A percentile compares a stretch with the other conserved stretches of the same genome.
phyloP scores from a whole-genome alignment of 2,329 filamentous ascomycete genomes.

The Trichoderma cornu-damae region DNA sequence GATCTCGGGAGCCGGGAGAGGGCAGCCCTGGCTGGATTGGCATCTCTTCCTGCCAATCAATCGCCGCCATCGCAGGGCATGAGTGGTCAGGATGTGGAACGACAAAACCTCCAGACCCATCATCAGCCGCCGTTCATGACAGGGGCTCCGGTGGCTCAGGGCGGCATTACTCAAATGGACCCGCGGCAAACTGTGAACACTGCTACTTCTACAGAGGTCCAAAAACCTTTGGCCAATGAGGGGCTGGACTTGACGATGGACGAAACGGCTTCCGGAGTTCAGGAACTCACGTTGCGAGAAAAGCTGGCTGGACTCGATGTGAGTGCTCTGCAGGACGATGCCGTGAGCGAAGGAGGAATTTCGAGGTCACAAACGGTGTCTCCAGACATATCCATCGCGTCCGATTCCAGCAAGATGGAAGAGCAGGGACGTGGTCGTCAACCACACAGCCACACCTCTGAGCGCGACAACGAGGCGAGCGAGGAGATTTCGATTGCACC shows the following conservation, averaged over 20 bases:
- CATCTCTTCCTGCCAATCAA: neutral
- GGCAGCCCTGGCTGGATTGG: neutral
- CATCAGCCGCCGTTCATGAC: neutral
- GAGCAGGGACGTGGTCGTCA: constrained; percentile 1
- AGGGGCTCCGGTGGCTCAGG: neutral
- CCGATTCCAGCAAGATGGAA: constrained; percentile 5
- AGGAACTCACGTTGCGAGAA: constrained; percentile 1
- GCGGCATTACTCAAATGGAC: neutral
- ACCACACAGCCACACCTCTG: neutral
- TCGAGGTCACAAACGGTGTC: constrained; percentile 15
- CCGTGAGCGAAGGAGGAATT: constrained; percentile 1
- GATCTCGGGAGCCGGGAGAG: neutral
- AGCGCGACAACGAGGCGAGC: neutral
- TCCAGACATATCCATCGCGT: constrained; percentile 17
- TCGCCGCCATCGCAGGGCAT: neutral
- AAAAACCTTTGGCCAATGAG: neutral
- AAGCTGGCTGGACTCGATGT: neutral
- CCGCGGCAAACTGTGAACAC: neutral
- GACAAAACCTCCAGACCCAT: neutral
- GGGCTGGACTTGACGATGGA: constrained; percentile 2
- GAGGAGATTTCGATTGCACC: constrained; percentile 1
- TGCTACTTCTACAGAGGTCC: neutral
- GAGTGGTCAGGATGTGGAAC: neutral
- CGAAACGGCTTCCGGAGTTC: neutral
- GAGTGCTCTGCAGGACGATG: neutral